Base-by-base conservation (phyloP, 805 yeast genomes). In the Kazachstania kunashirensis region DNA sequence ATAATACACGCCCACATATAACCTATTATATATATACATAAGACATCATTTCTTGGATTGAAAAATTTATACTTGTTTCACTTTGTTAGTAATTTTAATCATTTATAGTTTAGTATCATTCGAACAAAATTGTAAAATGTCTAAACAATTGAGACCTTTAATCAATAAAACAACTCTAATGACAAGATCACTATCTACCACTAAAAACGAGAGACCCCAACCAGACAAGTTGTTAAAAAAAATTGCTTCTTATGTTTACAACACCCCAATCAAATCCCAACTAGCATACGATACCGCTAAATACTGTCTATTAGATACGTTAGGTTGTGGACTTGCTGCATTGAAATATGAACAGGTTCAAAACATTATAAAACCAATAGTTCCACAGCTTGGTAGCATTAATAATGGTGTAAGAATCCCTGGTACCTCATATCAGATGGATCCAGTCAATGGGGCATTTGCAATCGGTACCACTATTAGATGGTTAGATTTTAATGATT, bases 401-500 rank as follows among this genome's bases (percentile, higher is more conserved):
- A 74, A 77, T 21, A 66, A 71, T 44, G 79, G 79, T 34, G 60
- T 76, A n/a, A 66, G 62, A 34, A 68, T 74, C 27, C 63, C 70
- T 23, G 80, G 80, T 21, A 75, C 80, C 2, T 43, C 52, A 29
- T 62, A 65, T 45, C 65, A 61, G 39, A 53, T 69, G 46, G 79
- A 75, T 50, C 80, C 80, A 13, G 61, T 74, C 29, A 66, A 72
- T 39, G 79, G 73, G 29, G 77, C 79, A 14, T 74, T 74, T 58
- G 59, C 71, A 29, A 69, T 72, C 40, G 79, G 79, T 8, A 68
- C 77, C 15, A 53, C 68, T 40, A 71, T 74, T 47, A 64, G 80
- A 40, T 74, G 79, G 79, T 56, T 74, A 38, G 80, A 74, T 46
- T 74, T 66, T 59, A 74, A 74, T 43, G 79, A 74, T 50, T 74